Evolutionary conservation across 495 filamentous ascomycete genomes (phyloP).

Genomic region (Hyaloscypha finlandica): DNA sequence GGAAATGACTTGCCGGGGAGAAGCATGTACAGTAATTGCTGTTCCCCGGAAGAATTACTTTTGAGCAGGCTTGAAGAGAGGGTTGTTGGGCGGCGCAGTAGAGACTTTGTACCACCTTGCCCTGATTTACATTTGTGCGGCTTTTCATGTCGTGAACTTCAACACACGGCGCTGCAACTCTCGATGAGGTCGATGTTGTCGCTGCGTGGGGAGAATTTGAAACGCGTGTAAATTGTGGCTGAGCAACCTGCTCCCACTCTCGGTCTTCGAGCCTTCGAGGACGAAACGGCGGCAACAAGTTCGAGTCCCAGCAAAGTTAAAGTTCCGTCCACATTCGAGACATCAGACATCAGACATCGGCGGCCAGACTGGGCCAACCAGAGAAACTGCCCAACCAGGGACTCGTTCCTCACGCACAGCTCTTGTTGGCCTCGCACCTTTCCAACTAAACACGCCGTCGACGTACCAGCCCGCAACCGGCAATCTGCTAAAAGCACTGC

Average conservation of each 20-base stretch:
- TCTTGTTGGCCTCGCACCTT: not conserved
- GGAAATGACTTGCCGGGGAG: not conserved
- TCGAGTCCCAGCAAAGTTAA: not conserved
- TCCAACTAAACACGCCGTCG: not conserved
- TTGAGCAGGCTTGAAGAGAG: not conserved
- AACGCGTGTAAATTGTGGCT: not conserved
- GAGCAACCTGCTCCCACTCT: not conserved
- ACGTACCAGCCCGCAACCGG: not conserved
- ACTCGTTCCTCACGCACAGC: not conserved
- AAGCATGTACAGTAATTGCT: not conserved
- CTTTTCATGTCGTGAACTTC: not conserved
- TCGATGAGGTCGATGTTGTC: not conserved
- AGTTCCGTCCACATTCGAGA: constrained; percentile 6
- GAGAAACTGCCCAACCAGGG: not conserved
- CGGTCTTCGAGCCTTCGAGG: not conserved
- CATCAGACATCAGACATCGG: not conserved
- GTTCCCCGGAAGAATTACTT: not conserved
- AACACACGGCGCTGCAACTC: not conserved
- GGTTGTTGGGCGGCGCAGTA: not conserved
- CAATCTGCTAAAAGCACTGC: not conserved
- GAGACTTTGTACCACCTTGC: not conserved
- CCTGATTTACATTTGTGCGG: not conserved
- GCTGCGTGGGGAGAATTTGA: not conserved
- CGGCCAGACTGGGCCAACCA: not conserved
- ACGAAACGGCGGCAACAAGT: not conserved